Percentiles rank a stretch among this genome's conserved stretches.
These are phyloP conservation scores for Alectoria sarmentosa DNA, from an alignment of 495 filamentous ascomycete genomes.

Conservation along the genomic window DNA sequence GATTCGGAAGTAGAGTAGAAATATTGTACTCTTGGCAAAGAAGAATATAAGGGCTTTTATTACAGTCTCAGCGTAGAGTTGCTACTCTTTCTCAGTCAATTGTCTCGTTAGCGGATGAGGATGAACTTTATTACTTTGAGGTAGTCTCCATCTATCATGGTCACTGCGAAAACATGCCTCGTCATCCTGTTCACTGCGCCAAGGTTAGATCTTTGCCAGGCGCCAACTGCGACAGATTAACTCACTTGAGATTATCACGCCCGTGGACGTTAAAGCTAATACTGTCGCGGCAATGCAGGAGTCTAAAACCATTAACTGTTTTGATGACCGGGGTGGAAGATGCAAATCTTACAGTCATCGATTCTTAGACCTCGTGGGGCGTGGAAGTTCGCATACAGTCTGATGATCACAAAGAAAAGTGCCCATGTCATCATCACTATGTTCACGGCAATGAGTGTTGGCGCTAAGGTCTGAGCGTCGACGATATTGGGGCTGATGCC, in stretches of 20 bases:
- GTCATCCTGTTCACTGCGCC: neutral
- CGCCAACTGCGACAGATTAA: too few relatives aligned
- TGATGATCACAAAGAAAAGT: neutral
- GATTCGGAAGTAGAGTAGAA: slow-evolving; percentile 28
- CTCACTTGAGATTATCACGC: neutral
- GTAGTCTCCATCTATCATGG: neutral
- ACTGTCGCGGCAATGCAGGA: neutral
- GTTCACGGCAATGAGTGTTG: neutral
- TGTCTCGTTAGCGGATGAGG: neutral
- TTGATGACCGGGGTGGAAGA: neutral
- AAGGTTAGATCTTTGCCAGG: neutral
- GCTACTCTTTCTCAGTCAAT: neutral
- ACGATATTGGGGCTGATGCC: neutral
- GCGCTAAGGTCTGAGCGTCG: neutral
- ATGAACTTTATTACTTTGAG: neutral
- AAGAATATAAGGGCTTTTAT: slow-evolving; percentile 21
- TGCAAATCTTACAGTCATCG: neutral
- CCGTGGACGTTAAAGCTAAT: neutral
- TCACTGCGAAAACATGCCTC: neutral
- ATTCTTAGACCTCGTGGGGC: neutral
- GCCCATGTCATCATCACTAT: neutral
- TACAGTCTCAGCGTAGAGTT: neutral
- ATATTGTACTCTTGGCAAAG: slow-evolving; percentile 31
- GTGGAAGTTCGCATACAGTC: neutral
- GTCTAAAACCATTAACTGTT: neutral